phyloP scores from a whole-genome alignment of 352 stramenopile species.

The Thalassiosira hispida region DNA sequence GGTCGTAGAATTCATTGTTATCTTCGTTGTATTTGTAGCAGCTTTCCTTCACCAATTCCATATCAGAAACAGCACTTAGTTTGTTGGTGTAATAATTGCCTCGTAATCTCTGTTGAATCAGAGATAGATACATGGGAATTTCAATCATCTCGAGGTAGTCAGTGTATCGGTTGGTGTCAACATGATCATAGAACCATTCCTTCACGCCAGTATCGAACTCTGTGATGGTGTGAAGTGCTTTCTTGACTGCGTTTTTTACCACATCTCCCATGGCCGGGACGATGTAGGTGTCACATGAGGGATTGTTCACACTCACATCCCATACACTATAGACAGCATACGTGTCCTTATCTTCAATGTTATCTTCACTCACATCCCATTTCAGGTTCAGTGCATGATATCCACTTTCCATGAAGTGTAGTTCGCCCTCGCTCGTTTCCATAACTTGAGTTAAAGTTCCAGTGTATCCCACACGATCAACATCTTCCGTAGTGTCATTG shows the following conservation, averaged over 20 bases:
- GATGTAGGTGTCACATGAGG: constrained; percentile 13
- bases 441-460: constrained; percentile 45
- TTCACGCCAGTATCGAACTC: constrained; percentile 52
- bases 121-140: constrained; percentile 73
- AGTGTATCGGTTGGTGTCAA: constrained; percentile 64
- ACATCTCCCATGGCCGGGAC: constrained; percentile 48
- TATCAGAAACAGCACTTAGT: constrained; percentile 72
- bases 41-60: constrained; percentile 79
- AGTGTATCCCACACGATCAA: constrained; percentile 48
- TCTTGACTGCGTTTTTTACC: constrained; percentile 46
- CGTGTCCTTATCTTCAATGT: constrained; percentile 11
- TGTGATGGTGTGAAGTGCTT: constrained; percentile 50
- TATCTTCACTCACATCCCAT: constrained; percentile 32
- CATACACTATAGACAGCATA: constrained; percentile 61
- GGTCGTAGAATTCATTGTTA: constrained; percentile 56
- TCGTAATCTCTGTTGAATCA: constrained; percentile 60
- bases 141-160: constrained; percentile 81
- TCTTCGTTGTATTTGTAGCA: constrained; percentile 84
- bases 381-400: constrained; percentile 59
- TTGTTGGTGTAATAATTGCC: constrained; percentile 78
- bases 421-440: constrained; percentile 48
- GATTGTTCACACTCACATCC: constrained; percentile 51
- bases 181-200: constrained; percentile 57
- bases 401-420: constrained; percentile 69
- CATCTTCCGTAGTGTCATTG: constrained; percentile 54